These are phyloP conservation scores for Penicillium sp. DNA, from an alignment of 2,329 filamentous ascomycete genomes.

Conservation along the genomic window DNA sequence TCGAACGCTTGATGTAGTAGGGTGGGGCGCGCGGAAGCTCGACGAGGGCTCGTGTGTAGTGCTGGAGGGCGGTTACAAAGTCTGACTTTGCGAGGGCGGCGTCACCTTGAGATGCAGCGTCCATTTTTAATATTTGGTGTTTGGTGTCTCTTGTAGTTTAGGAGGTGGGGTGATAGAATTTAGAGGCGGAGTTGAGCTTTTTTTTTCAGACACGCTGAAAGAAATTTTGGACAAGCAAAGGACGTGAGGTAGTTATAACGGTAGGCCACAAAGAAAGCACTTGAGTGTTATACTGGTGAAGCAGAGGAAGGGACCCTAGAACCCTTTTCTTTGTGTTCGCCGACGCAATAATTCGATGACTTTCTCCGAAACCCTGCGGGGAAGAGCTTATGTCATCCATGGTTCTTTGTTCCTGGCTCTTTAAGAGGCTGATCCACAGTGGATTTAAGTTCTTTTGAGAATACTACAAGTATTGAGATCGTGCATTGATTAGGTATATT, in stretches of 20 bases:
- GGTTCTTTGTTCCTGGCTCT: not conserved
- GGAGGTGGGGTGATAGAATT: not conserved
- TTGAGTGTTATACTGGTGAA: not conserved
- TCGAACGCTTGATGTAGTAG: slow-evolving; percentile 83
- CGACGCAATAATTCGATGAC: slow-evolving; percentile 1
- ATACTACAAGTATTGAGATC: not conserved
- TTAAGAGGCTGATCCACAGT: not conserved
- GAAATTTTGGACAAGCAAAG: not conserved
- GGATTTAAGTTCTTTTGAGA: not conserved
- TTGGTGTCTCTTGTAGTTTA: not conserved
- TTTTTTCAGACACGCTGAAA: not conserved
- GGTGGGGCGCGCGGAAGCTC: slow-evolving; percentile 68
- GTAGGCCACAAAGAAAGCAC: not conserved
- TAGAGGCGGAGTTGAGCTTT: not conserved
- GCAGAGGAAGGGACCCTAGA: not conserved
- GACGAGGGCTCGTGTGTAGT: slow-evolving; percentile 69
- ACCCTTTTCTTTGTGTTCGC: not conserved
- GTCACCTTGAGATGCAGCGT: slow-evolving; percentile 61
- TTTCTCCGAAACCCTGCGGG: slow-evolving; percentile 14
- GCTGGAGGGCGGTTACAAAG: slow-evolving; percentile 69
- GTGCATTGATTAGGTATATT: slow-evolving; percentile 1
- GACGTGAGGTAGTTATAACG: not conserved
- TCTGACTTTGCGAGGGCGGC: slow-evolving; percentile 66
- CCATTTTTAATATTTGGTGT: slow-evolving; percentile 45
- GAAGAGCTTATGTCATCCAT: slow-evolving; percentile 15